These are phyloP conservation scores for Monosporozyma siamensis DNA, from an alignment of 805 yeast genomes.

Conservation along the genomic window DNA sequence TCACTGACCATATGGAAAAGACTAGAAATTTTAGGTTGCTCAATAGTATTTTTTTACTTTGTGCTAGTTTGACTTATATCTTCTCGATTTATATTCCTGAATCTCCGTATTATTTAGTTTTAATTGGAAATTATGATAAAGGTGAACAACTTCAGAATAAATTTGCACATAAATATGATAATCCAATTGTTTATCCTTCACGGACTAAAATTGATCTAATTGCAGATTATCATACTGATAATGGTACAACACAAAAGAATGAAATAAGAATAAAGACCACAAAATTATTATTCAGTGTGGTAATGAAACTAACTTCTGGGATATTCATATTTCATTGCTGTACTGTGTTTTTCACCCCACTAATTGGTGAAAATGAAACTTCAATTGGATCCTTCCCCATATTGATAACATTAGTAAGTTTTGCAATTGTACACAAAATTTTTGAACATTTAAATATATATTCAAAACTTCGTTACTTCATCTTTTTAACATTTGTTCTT, in stretches of 20 bases:
- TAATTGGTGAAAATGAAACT: background rate
- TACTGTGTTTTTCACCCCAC: background rate
- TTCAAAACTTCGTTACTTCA: background rate
- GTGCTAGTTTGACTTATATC: conserved; percentile 28
- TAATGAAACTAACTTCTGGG: background rate
- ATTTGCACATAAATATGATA: conserved; percentile 20
- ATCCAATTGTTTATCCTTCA: conserved; percentile 4
- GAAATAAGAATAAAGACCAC: background rate
- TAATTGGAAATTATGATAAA: conserved; percentile 28
- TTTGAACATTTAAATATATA: background rate
- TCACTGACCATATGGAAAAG: too few species aligned
- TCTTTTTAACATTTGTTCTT: background rate
- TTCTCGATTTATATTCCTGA: conserved; percentile 31
- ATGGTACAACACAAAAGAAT: too few species aligned
- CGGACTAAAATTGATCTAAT: conserved; percentile 15
- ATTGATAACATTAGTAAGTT: background rate
- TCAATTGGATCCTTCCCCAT: background rate
- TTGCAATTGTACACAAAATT: background rate
- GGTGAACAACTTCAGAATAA: conserved; percentile 31
- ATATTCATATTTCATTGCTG: background rate
- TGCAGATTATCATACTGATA: conserved; percentile 8
- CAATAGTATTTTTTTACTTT: conserved; percentile 50
- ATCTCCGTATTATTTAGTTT: conserved; percentile 49
- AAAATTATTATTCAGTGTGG: background rate
- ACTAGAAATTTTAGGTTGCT: conserved; percentile 53